Evolutionary conservation across 805 yeast species (phyloP).

Genomic region (Blastobotrys chiropterorum): DNA sequence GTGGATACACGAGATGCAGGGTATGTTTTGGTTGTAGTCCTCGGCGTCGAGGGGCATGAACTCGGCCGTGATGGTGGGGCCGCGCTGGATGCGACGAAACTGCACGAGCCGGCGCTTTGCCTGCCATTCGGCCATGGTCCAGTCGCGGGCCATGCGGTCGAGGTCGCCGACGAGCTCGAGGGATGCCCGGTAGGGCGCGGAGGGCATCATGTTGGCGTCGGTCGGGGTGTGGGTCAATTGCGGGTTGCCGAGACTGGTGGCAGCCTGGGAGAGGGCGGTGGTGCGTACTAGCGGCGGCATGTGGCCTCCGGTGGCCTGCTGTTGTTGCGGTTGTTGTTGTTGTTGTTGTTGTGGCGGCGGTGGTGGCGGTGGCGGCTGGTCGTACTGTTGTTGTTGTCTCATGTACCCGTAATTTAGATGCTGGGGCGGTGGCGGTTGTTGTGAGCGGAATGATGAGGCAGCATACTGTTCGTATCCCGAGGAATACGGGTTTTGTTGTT

Average conservation of each 20-base stretch:
- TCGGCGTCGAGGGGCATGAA: slow-evolving; percentile 35
- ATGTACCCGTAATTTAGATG: neutral
- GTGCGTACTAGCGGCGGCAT: slow-evolving; percentile 23
- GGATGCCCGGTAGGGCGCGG: slow-evolving; percentile 21
- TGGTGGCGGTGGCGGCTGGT: slow-evolving; percentile 4
- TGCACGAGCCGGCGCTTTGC: slow-evolving; percentile 44
- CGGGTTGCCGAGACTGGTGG: slow-evolving; percentile 14
- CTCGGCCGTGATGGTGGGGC: slow-evolving; percentile 33
- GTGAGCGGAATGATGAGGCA: neutral
- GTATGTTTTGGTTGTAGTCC: slow-evolving; percentile 35
- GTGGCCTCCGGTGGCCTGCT: slow-evolving; percentile 1
- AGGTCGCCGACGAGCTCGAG: slow-evolving; percentile 28
- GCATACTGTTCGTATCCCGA: neutral
- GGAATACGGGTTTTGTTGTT: neutral
- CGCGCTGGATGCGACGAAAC: slow-evolving; percentile 36
- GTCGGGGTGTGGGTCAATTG: slow-evolving; percentile 2
- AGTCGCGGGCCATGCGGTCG: slow-evolving; percentile 36
- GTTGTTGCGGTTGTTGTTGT: slow-evolving; percentile 4
- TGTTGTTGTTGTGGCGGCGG: slow-evolving; percentile 4
- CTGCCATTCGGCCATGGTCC: slow-evolving; percentile 42
- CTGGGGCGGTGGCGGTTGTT: neutral
- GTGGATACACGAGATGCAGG: slow-evolving; percentile 53
- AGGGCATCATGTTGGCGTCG: slow-evolving; percentile 1
- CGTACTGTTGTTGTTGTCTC: slow-evolving; percentile 10
- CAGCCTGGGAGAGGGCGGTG: slow-evolving; percentile 22